Conservation (phyloP, 352 stramenopile species). For the Phytopythium ostracodes region DNA sequence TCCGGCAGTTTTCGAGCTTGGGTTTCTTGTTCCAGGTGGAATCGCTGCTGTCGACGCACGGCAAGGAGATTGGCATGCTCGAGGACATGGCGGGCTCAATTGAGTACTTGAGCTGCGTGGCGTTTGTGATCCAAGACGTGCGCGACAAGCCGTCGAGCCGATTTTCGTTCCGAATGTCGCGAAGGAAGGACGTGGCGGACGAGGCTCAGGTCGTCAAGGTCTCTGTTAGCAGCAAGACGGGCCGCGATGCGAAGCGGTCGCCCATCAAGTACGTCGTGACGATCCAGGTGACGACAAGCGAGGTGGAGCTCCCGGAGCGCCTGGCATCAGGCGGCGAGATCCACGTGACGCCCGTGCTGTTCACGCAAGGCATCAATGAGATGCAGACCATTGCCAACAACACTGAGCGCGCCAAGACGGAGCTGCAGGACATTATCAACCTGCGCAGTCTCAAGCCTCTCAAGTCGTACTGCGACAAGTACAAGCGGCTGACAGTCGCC, state of each 20-base stretch:
- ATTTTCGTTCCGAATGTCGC: constrained; percentile 85
- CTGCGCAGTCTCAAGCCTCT: constrained; percentile 80
- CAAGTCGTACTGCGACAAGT: constrained; percentile 84
- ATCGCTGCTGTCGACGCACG: constrained; percentile 92
- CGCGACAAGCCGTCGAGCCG: constrained; percentile 81
- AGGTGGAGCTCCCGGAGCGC: constrained; percentile 73
- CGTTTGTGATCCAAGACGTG: constrained; percentile 85
- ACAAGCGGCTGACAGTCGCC: constrained; percentile 53
- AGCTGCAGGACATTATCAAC: constrained; percentile 89
- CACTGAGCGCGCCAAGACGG: constrained; percentile 83
- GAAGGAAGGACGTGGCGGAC: constrained; percentile 70
- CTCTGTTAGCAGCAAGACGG: constrained; percentile 56
- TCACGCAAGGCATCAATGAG: constrained; percentile 93
- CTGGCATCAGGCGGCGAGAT: constrained; percentile 71
- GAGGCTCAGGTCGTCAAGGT: constrained; percentile 80
- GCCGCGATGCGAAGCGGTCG: constrained; percentile 42
- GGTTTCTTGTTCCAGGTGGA: constrained; percentile 91
- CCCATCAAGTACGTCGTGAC: constrained; percentile 84
- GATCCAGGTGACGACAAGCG: constrained; percentile 68
- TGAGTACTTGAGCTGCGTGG: constrained; percentile 77
- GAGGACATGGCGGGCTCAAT: constrained; percentile 87
- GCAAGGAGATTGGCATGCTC: constrained; percentile 96
- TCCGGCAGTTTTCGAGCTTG: constrained; percentile 78
- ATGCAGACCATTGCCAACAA: constrained; percentile 94
- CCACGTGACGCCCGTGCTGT: constrained; percentile 77